phyloP scores from a whole-genome alignment of 768 basidiomycete genomes.

The Amanita jacksonii region DNA sequence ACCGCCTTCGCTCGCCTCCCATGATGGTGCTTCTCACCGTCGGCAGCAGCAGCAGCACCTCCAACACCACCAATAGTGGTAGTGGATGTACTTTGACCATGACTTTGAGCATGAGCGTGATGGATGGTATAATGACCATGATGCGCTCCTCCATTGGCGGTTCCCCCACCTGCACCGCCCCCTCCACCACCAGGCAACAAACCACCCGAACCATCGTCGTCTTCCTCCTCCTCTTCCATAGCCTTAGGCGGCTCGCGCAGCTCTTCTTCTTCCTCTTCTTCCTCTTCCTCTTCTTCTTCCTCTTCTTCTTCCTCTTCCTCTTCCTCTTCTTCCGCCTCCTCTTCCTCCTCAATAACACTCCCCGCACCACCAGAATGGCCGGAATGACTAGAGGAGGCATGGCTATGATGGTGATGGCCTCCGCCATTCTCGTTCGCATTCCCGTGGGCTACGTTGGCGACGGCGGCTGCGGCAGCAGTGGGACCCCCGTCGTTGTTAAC shows the following conservation, averaged over 20 bases:
- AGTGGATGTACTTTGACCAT: too few species aligned
- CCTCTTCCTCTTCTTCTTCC: slow-evolving; percentile 15
- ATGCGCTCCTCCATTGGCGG: background rate
- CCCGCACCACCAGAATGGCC: slow-evolving; percentile 4
- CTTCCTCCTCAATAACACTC: slow-evolving; percentile 12
- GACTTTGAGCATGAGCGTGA: background rate
- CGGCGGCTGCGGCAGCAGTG: background rate
- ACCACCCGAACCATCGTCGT: slow-evolving; percentile 7
- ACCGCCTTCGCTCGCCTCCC: background rate
- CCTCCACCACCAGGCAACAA: background rate
- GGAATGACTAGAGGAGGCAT: background rate
- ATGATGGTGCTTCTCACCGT: background rate
- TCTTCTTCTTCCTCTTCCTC: slow-evolving; percentile 11
- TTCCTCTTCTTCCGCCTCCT: slow-evolving; percentile 15
- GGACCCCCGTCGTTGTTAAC: background rate
- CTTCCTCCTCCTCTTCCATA: slow-evolving; percentile 10
- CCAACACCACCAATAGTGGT: too few species aligned
- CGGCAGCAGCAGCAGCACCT: background rate
- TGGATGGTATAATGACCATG: background rate
- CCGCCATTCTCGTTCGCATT: background rate
- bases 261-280: slow-evolving; percentile 15
- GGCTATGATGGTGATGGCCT: background rate
- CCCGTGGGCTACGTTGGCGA: background rate
- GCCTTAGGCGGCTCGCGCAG: slow-evolving; percentile 8
- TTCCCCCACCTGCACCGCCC: background rate